Percentiles rank a stretch among this genome's conserved stretches.
Evolutionary conservation across 2,329 filamentous ascomycete species (phyloP).

Genomic region (Lecanicillium sp.): DNA sequence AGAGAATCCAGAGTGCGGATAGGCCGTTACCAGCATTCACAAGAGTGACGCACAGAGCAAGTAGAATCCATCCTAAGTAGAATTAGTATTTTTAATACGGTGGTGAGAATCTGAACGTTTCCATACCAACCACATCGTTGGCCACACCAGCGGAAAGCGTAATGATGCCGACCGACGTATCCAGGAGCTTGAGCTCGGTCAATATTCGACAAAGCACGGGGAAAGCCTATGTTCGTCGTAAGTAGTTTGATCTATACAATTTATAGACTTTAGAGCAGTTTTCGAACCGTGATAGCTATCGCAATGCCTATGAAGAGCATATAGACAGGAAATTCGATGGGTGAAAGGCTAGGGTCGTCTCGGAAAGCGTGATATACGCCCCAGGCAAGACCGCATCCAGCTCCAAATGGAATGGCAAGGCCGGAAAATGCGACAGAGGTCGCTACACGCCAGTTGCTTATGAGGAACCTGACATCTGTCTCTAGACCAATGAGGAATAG

Average conservation of each 20-base stretch:
- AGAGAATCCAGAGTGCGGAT: slow-evolving; percentile 75
- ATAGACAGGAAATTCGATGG: slow-evolving; percentile 46
- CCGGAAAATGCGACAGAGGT: slow-evolving; percentile 69
- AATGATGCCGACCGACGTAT: slow-evolving; percentile 77
- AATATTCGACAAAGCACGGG: slow-evolving; percentile 91
- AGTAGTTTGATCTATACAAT: too few species aligned
- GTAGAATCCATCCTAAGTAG: slow-evolving; percentile 61
- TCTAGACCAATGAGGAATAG: slow-evolving; percentile 84
- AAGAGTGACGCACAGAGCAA: slow-evolving; percentile 86
- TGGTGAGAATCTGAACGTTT: background rate
- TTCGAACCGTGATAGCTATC: slow-evolving; percentile 66
- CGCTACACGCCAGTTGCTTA: slow-evolving; percentile 74
- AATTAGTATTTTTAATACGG: background rate
- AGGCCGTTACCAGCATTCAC: slow-evolving; percentile 82
- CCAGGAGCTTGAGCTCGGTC: slow-evolving; percentile 79
- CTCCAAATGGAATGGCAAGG: slow-evolving; percentile 73
- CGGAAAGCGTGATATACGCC: slow-evolving; percentile 71
- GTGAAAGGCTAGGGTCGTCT: slow-evolving; percentile 26
- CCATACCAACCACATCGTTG: slow-evolving; percentile 59
- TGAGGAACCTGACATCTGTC: slow-evolving; percentile 70
- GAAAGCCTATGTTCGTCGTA: slow-evolving; percentile 43
- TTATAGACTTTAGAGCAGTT: too few species aligned
- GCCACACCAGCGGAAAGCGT: slow-evolving; percentile 85
- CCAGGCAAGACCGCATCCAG: slow-evolving; percentile 73
- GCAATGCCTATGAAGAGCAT: slow-evolving; percentile 80